phyloP scores from a whole-genome alignment of 169 alveolate genomes.

The Plasmodium malariae region DNA sequence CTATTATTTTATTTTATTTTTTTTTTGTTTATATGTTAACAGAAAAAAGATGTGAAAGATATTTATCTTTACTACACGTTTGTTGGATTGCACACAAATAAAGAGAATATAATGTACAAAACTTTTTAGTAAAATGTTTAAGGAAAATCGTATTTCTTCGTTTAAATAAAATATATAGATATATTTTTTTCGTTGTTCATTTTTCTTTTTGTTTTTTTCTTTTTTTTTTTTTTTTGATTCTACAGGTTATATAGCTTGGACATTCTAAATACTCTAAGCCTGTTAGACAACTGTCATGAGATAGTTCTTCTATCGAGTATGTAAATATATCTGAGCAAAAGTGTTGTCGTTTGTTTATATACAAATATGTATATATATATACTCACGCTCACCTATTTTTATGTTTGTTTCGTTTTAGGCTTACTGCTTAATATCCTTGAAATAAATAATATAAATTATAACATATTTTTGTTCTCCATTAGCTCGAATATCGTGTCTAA shows the following conservation, averaged over 20 bases:
- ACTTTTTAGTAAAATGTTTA: background rate
- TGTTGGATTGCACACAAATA: slow-evolving; percentile 58
- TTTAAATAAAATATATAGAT: background rate
- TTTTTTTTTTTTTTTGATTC: background rate
- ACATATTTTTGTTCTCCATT: slow-evolving; percentile 38
- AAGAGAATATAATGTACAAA: slow-evolving; percentile 32
- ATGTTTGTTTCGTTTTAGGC: slow-evolving; percentile 36
- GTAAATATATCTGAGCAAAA: background rate
- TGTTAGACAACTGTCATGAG: slow-evolving; percentile 19
- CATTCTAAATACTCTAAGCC: slow-evolving; percentile 40
- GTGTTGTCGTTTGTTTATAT: background rate
- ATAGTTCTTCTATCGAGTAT: slow-evolving; percentile 40
- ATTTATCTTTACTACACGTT: slow-evolving; percentile 65
- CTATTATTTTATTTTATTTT: too few species aligned
- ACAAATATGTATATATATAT: background rate
- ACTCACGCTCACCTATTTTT: background rate
- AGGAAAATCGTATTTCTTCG: too few species aligned
- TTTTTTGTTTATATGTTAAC: background rate
- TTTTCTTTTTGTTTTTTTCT: too few species aligned
- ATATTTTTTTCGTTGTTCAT: background rate
- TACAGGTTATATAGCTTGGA: slow-evolving; percentile 28
- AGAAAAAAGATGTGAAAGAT: slow-evolving; percentile 61
- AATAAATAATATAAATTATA: slow-evolving; percentile 32
- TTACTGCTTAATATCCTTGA: slow-evolving; percentile 45
- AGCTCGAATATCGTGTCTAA: slow-evolving; percentile 39